Conservation (phyloP, 78 protist species). For the Mantamonas sphyraenae region DNA sequence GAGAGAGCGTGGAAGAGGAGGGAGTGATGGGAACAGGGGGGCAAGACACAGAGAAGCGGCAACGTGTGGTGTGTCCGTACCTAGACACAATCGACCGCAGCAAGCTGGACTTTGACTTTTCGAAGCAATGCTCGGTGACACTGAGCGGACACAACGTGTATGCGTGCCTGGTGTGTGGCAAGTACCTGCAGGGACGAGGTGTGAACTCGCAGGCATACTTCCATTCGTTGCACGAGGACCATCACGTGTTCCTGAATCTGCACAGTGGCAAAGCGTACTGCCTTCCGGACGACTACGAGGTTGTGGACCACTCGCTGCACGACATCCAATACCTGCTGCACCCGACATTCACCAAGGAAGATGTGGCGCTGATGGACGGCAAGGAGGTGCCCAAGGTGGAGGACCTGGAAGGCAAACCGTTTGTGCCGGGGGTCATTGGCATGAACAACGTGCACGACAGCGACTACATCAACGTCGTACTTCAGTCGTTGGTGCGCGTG, state of each 20-base stretch:
- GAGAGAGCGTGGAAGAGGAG: too few relatives aligned
- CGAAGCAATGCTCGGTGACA: conserved; percentile 84
- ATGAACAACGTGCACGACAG: conserved; percentile 84
- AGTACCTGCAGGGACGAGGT: conserved; percentile 91
- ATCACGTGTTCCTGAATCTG: conserved; percentile 90
- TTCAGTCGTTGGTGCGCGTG: conserved; percentile 65
- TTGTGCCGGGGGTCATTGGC: conserved; percentile 79
- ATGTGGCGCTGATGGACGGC: conserved; percentile 14
- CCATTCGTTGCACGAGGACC: conserved; percentile 80
- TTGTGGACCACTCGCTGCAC: conserved; percentile 77
- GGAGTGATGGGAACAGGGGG: too few relatives aligned
- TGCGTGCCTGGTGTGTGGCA: conserved; percentile 96
- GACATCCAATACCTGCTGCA: conserved; percentile 67
- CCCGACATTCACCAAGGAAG: conserved; percentile 32
- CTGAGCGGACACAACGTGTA: conserved; percentile 83
- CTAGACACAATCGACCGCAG: conserved; percentile 63
- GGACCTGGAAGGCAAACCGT: neutral
- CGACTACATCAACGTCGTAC: conserved; percentile 78
- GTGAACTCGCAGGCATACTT: conserved; percentile 74
- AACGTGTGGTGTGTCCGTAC: conserved; percentile 63
- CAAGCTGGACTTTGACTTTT: conserved; percentile 92
- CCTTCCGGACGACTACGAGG: conserved; percentile 95
- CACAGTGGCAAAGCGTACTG: conserved; percentile 71
- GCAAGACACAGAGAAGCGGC: too few relatives aligned
- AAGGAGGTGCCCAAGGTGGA: neutral